Evolutionary conservation across 768 basidiomycete species (phyloP), one percentile per base, ranked within the genome.

Genomic region (Podaxis rugospora): DNA sequence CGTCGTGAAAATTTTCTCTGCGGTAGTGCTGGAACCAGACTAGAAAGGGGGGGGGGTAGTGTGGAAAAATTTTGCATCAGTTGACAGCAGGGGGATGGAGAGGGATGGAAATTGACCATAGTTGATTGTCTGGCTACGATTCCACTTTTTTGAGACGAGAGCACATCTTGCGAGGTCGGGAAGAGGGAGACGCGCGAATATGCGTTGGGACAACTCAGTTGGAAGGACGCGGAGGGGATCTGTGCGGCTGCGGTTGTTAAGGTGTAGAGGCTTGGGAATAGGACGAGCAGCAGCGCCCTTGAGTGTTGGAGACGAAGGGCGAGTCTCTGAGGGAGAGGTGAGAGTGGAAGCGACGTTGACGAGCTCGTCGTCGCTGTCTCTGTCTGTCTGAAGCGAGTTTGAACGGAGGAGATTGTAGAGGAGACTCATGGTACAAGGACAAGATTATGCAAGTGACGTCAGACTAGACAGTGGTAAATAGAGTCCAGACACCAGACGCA

Each of bases 21-120:
- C 95, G 80, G 71, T 93, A 94, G 65, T 91, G 88, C 65, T 92
- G 90, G 76, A 95, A 97, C 95, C 95, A 97, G 9, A 96, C 95
- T 97, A 66, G 37, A 37, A 21, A 13, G 49, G 32, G 54, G 23
- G 23, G 49, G 54, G 32, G 32, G 32, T 32, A 9, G 7, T 32
- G 32, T 32, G 32, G 7, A 32, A 32, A 25, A 16, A 49, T n/a
- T 63, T 40, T 36, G 52, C 13, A 46, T 63, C 5, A 66, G 59
- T 36, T 10, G 32, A 36, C 25, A 32, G 7, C 4, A 36, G 27
- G 21, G 11, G 21, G 11, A 23, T 44, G 61, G 32, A 39, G n/a
- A 14, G 32, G 2, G 18, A 2, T 21, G n/a, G 13, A n/a, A 18
- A 69, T 80, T 58, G 62, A 92, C 95, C 88, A 70, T 96, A 95